phyloP scores from a whole-genome alignment of 202 grass and related monocot species.

The Elaeis oleifera region DNA sequence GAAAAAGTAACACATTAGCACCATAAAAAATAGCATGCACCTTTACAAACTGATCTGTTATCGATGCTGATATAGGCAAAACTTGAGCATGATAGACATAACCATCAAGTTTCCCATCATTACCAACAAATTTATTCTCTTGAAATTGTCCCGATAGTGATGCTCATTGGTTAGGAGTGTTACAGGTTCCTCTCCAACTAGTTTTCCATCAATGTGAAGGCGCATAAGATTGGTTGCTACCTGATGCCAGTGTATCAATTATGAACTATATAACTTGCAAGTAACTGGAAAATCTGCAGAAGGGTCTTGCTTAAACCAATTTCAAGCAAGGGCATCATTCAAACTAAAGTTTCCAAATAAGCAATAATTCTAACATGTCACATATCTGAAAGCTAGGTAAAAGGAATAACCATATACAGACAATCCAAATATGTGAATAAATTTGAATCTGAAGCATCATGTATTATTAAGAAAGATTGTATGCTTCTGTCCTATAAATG shows the following conservation, averaged over 20 bases:
- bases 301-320: too few relatives aligned
- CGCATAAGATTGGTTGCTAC: constrained; percentile 46
- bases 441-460: too few relatives aligned
- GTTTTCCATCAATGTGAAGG: constrained; percentile 57
- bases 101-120: constrained; percentile 42
- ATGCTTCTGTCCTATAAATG: too few relatives aligned
- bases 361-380: too few relatives aligned
- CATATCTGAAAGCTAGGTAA: too few relatives aligned
- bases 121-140: constrained; percentile 55
- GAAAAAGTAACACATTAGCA: background rate
- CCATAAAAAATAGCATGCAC: constrained; percentile 20
- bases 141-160: constrained; percentile 27
- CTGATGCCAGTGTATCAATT: constrained; percentile 28
- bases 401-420: too few relatives aligned
- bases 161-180: constrained; percentile 22
- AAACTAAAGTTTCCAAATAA: too few relatives aligned
- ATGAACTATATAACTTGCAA: too few relatives aligned
- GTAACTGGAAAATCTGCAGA: too few relatives aligned
- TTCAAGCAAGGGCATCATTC: too few relatives aligned
- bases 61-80: constrained; percentile 33
- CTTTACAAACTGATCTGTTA: constrained; percentile 55
- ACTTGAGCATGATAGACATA: constrained; percentile 62
- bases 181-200: constrained; percentile 46
- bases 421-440: too few relatives aligned
- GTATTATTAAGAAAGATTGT: too few relatives aligned